Percentiles rank a stretch among this genome's conserved stretches.
Conservation (phyloP, 2,329 filamentous ascomycete species). For the Trematosphaeria pertusa region DNA sequence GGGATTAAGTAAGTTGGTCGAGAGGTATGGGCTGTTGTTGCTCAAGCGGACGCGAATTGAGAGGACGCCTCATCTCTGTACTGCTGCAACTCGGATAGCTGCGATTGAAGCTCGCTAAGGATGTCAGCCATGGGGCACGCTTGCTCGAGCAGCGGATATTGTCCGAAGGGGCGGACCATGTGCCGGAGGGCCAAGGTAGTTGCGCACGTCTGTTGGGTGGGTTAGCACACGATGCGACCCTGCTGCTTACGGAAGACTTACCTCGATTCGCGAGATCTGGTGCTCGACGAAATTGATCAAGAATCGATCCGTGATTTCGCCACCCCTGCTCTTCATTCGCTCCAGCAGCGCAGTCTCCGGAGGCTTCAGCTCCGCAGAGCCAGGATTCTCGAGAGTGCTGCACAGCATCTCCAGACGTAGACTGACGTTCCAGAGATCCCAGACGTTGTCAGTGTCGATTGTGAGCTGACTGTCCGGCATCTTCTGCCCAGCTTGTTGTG, state of each 20-base stretch:
- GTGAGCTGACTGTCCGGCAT: constrained; percentile 70
- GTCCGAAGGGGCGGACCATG: constrained; percentile 74
- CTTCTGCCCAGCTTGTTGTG: constrained; percentile 66
- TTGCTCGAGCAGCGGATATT: constrained; percentile 70
- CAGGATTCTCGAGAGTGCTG: constrained; percentile 78
- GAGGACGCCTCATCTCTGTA: constrained; percentile 37
- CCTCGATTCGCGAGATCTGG: constrained; percentile 94
- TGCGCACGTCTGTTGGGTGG: constrained; percentile 72
- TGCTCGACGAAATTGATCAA: constrained; percentile 91
- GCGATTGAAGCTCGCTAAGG: constrained; percentile 65
- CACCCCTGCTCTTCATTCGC: constrained; percentile 72
- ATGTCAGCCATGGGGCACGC: constrained; percentile 80
- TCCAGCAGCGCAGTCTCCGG: constrained; percentile 87
- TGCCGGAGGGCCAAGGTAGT: constrained; percentile 81
- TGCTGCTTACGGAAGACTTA: constrained; percentile 54
- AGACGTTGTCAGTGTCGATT: constrained; percentile 85
- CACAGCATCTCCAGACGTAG: constrained; percentile 93
- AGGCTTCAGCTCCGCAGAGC: constrained; percentile 69
- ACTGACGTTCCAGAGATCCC: constrained; percentile 88
- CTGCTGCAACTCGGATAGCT: constrained; percentile 68
- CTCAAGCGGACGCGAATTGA: constrained; percentile 22
- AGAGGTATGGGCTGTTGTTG: background rate
- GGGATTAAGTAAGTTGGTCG: constrained; percentile 11
- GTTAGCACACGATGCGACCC: constrained; percentile 24
- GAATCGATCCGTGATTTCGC: constrained; percentile 87